Evolutionary conservation across 257 asterid species (phyloP).

Genomic region (Hygrophila difformis): DNA sequence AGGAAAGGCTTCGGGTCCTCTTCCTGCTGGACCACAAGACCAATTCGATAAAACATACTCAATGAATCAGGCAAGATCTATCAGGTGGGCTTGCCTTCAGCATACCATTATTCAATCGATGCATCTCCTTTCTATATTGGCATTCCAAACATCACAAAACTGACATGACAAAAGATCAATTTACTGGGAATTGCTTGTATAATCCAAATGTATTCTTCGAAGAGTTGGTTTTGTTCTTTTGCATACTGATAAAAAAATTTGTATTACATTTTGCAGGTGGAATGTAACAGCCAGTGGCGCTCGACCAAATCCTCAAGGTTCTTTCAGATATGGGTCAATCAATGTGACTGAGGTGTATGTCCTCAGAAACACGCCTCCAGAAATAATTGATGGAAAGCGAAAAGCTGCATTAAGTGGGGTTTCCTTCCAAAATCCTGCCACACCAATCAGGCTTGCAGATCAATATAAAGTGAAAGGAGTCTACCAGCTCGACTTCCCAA

Average conservation of each 20-base stretch:
- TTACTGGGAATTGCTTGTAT: too few relatives aligned
- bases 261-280: slow-evolving; percentile 45
- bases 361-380: slow-evolving; percentile 64
- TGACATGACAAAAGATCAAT: too few relatives aligned
- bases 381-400: slow-evolving; percentile 45
- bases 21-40: slow-evolving; percentile 83
- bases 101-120: background rate
- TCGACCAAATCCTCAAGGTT: slow-evolving; percentile 97
- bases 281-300: slow-evolving; percentile 99
- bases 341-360: slow-evolving; percentile 90
- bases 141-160: too few relatives aligned
- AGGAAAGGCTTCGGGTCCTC: slow-evolving; percentile 92
- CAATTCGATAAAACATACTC: slow-evolving; percentile 82
- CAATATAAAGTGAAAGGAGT: slow-evolving; percentile 59
- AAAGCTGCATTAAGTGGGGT: slow-evolving; percentile 73
- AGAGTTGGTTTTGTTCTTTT: too few relatives aligned
- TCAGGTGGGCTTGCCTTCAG: slow-evolving; percentile 38
- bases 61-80: slow-evolving; percentile 96
- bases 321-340: slow-evolving; percentile 89
- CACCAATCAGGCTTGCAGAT: slow-evolving; percentile 94
- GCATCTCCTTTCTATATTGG: too few relatives aligned
- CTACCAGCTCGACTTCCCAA: slow-evolving; percentile 85
- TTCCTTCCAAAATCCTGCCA: slow-evolving; percentile 68
- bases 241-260: background rate
- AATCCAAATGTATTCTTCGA: too few relatives aligned